phyloP scores from a whole-genome alignment of 2,329 filamentous ascomycete species.

The Fusarium multiceps region DNA sequence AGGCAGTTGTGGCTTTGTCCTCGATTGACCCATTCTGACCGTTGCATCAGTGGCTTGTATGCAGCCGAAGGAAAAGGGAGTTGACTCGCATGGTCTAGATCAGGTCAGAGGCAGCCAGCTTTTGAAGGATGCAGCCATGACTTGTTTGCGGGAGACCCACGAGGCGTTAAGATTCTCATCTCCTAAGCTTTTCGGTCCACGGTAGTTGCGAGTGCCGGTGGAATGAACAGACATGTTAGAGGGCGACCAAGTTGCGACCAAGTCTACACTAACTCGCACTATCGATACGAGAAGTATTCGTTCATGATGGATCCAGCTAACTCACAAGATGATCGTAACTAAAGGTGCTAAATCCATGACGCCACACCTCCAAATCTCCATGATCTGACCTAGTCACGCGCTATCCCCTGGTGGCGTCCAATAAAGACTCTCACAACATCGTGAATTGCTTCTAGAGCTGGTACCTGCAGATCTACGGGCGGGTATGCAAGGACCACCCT shows the following conservation, averaged over 20 bases:
- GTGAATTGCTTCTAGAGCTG: background rate
- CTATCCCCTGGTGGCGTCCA: background rate
- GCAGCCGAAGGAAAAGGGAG: background rate
- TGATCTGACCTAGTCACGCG: background rate
- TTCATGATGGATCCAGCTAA: background rate
- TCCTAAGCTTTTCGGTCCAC: background rate
- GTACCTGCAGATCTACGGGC: background rate
- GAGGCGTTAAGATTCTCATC: background rate
- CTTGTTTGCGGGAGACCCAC: background rate
- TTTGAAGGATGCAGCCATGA: background rate
- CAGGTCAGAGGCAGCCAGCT: background rate
- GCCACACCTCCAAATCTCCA: background rate
- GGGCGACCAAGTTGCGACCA: background rate
- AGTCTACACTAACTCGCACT: background rate
- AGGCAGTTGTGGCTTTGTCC: background rate
- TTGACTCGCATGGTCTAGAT: background rate
- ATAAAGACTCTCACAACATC: background rate
- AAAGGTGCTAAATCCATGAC: background rate
- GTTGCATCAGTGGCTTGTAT: background rate
- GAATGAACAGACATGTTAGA: background rate
- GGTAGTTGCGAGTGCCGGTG: background rate
- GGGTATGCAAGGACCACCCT: background rate
- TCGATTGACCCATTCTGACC: background rate
- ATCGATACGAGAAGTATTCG: background rate
- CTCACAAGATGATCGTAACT: background rate